Base-by-base conservation (phyloP, 2,329 filamentous ascomycete genomes). In the Sclerotinia sclerotiorum region DNA sequence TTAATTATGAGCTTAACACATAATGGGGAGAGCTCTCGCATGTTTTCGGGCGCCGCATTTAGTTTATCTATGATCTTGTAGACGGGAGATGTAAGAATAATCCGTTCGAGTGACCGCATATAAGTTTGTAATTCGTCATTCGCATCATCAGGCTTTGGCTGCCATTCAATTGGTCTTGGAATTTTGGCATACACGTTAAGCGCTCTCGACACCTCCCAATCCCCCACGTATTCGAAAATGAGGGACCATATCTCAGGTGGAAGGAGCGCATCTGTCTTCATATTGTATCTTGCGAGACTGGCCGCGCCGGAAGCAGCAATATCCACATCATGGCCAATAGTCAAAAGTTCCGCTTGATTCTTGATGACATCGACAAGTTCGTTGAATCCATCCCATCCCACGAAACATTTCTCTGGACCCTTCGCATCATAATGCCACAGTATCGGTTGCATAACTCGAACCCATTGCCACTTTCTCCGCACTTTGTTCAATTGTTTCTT, bases 1-100 rank as follows among this genome's bases (percentile, higher is more conserved):
- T 95, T 93, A 81, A 97, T 93, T 73, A 97, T 93, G 52, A 97
- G 86, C 75, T 94, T 93, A 70, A 95, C 91, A 49, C 92, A 91
- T 1, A 96, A 83, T 2, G 90, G 90, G 0, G 93, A 95, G 17
- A 97, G 84, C 72, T 90, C 84, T 72, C 82, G 82, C 72, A 92
- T 90, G 35, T 87, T 87, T 46, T 90, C 87, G 0, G 90, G 89
- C 24, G 91, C 90, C 49, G 87, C 80, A 8, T 90, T 86, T 52
- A 97, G 85, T 74, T 92, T 89, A 65, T 87, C 86, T 77, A 92
- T 92, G 70, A 97, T 89, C 46, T 89, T 87, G 0, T 84, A 79
- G 7, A 91, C 85, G 48, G 88, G 87, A 66, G 89, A 88, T 0
- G 90, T 90, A 35, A 98, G 85, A 32, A 97, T 89, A 0, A 90